Evolutionary conservation across 768 basidiomycete species (phyloP), one percentile per base, ranked within the genome.

Genomic region (Fibroporia radiculosa): DNA sequence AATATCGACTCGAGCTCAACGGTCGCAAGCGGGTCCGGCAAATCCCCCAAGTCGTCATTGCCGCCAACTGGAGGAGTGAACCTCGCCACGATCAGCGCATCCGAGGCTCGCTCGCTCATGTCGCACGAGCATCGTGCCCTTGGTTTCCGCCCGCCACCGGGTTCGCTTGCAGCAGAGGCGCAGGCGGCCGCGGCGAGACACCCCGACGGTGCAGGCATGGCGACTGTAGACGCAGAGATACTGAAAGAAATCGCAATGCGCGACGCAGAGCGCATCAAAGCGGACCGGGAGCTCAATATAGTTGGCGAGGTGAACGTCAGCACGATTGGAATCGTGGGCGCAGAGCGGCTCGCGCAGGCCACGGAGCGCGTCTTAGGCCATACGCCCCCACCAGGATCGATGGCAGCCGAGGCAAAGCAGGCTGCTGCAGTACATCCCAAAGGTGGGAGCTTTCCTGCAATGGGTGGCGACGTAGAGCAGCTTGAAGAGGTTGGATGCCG

Each of bases 71-170:
- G 47, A 12, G 52, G 48, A 4, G 44, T 57, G 14, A 52, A 57
- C 44, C 46, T 57, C 20, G 45, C 32, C 51, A 50, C 45, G 16
- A 54, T 57, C 45, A 52, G 52, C 16, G 51, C 51, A 54, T 51
- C 49, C 1, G 57, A 56, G 28, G 61, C 59, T 1, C 55, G 58
- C 16, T 44, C 44, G 22, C 51, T 62, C 18, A 57, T 58, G 61
- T 57, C 55, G 22, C 56, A 56, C 43, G 61, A 62, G 44, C 61
- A 60, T 46, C 47, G 48, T 28, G 59, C 54, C 14, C 56, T 63
- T 0, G 60, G 60, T n/a, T 60, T 57, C 48, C 55, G 60, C 11
- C 60, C 62, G 11, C 62, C 62, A 2, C 58, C 52, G 8, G 60
- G 55, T 27, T 59, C 57, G 18, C 55, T 63, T 22, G 60, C 62